Conservation (phyloP, 805 yeast genomes). For the Candida coquimbonensis region DNA sequence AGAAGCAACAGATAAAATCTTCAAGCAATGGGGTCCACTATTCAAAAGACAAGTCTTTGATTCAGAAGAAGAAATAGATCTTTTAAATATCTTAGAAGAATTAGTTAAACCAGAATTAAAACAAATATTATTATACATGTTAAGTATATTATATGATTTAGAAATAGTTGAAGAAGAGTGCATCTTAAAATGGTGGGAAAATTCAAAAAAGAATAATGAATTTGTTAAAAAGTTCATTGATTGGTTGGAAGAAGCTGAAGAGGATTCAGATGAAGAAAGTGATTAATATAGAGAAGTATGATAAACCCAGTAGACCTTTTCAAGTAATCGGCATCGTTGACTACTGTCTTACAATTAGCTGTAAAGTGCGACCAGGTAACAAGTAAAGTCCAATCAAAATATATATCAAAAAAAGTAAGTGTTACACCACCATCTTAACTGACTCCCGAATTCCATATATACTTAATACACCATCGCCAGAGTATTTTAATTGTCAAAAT, state of each 20-base stretch:
- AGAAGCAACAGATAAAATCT: slow-evolving; percentile 70
- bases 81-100: slow-evolving; percentile 42
- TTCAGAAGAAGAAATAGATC: slow-evolving; percentile 67
- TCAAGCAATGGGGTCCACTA: slow-evolving; percentile 75
- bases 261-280: slow-evolving; percentile 50
- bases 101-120: slow-evolving; percentile 31
- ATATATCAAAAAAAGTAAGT: too few relatives aligned
- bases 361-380: too few relatives aligned
- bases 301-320: too few relatives aligned
- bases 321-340: too few relatives aligned
- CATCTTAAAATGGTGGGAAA: slow-evolving; percentile 78
- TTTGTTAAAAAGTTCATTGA: slow-evolving; percentile 70
- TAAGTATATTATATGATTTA: slow-evolving; percentile 64
- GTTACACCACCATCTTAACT: too few relatives aligned
- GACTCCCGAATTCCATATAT: too few relatives aligned
- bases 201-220: slow-evolving; percentile 30
- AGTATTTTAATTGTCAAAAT: too few relatives aligned
- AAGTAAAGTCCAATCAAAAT: too few relatives aligned
- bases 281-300: background rate
- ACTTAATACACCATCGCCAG: too few relatives aligned
- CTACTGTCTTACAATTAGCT: too few relatives aligned
- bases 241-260: slow-evolving; percentile 81
- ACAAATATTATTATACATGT: slow-evolving; percentile 39
- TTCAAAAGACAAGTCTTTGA: slow-evolving; percentile 84
- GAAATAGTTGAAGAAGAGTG: slow-evolving; percentile 81